Evolutionary conservation across 2,329 filamentous ascomycete species (phyloP).

Genomic region (Talaromyces rugulosus): DNA sequence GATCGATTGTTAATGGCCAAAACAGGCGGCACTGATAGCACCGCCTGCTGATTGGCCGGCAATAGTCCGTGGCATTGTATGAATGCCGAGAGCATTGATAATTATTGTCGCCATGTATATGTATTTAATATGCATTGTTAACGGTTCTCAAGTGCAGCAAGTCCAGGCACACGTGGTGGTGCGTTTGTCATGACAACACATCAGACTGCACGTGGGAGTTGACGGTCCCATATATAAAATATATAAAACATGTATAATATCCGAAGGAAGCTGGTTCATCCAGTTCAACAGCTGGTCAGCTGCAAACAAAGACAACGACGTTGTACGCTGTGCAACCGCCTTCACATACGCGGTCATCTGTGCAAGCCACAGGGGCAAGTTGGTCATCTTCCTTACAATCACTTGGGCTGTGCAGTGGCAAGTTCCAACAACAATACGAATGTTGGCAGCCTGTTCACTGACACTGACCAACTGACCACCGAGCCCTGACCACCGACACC

Average conservation of each 20-base stretch:
- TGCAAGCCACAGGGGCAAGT: background rate
- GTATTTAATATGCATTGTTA: background rate
- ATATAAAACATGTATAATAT: too few relatives aligned
- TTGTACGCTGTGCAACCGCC: background rate
- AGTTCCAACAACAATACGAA: background rate
- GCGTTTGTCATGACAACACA: background rate
- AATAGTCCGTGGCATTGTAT: background rate
- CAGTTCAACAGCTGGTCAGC: background rate
- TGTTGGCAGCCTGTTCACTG: too few relatives aligned
- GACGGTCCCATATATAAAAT: background rate
- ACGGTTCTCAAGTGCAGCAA: background rate
- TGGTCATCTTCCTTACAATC: background rate
- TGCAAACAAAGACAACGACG: background rate
- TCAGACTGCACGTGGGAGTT: background rate
- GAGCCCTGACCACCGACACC: too few relatives aligned
- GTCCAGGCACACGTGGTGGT: background rate
- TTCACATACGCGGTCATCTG: background rate
- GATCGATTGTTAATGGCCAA: background rate
- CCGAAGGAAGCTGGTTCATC: too few relatives aligned
- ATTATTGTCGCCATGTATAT: background rate
- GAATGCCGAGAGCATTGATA: background rate
- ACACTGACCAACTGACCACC: too few relatives aligned
- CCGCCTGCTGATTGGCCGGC: background rate
- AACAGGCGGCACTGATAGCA: background rate
- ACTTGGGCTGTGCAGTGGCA: background rate